phyloP scores from a whole-genome alignment of 371 early-diverging fungal genomes.

The Umbelopsis sp. region DNA sequence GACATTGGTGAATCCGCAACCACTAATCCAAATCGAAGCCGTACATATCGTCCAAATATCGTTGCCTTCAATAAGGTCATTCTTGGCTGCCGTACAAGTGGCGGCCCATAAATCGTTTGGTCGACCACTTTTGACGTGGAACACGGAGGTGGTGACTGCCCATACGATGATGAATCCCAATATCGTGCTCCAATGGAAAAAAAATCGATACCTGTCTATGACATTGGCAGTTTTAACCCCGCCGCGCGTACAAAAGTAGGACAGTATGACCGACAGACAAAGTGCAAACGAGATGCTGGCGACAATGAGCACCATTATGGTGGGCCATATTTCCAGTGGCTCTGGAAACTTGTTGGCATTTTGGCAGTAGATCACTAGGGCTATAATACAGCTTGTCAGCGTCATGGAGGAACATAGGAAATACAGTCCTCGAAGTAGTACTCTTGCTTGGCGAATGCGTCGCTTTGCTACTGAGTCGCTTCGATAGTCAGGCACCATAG shows the following conservation, averaged over 20 bases:
- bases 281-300: constrained; percentile 5
- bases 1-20: constrained; percentile 11
- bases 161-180: constrained; percentile 6
- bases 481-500: background rate
- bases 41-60: constrained; percentile 13
- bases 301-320: background rate
- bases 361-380: background rate
- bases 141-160: background rate
- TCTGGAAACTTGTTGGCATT: background rate
- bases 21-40: constrained; percentile 8
- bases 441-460: background rate
- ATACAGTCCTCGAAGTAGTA: background rate
- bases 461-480: background rate
- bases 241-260: background rate
- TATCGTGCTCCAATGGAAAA: constrained; percentile 12
- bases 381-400: background rate
- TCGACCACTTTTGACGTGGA: background rate
- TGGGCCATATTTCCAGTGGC: constrained; percentile 12
- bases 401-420: constrained; percentile 11
- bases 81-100: background rate
- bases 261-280: background rate
- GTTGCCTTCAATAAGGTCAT: background rate
- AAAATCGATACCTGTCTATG: background rate
- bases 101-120: background rate
- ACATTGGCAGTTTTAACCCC: constrained; percentile 5